A percentile compares a stretch with the other conserved stretches of the same genome.
phyloP scores from a whole-genome alignment of 805 yeast species.

The Candida piceae region DNA sequence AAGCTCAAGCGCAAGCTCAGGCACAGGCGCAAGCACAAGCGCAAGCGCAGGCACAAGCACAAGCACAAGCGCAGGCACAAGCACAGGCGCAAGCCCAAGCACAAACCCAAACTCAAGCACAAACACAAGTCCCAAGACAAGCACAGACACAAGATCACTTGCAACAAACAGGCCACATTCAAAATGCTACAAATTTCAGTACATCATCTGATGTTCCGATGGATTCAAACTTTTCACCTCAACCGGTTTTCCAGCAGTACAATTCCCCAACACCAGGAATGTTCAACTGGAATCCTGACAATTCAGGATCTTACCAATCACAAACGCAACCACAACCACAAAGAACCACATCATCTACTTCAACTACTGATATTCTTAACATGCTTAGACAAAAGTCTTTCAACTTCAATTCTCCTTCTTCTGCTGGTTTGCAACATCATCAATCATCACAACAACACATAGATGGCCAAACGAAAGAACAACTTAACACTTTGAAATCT shows the following conservation, averaged over 20 bases:
- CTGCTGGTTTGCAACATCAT: conserved; percentile 16
- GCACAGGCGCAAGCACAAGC: conserved; percentile 12
- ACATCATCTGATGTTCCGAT: not conserved
- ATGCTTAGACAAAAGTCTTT: conserved; percentile 4
- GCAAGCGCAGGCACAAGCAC: conserved; percentile 5
- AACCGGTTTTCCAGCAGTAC: conserved; percentile 11
- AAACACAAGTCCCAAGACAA: not conserved
- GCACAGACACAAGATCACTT: conserved; percentile 3
- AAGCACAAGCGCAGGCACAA: conserved; percentile 7
- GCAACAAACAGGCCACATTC: not conserved
- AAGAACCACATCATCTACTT: not conserved
- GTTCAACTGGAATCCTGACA: conserved; percentile 20
- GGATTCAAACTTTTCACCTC: not conserved
- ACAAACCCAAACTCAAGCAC: too few species aligned
- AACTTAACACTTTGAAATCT: conserved; percentile 14
- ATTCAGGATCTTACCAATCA: conserved; percentile 15
- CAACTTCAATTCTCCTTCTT: conserved; percentile 7
- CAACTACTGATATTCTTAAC: conserved; percentile 1
- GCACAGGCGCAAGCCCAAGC: not conserved
- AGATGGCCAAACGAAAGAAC: conserved; percentile 11
- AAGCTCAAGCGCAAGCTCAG: conserved; percentile 11
- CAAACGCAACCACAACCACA: conserved; percentile 2
- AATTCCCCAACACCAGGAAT: conserved; percentile 8
- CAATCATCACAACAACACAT: conserved; percentile 17
- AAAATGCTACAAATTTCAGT: not conserved